Conservation (phyloP, 441 rosid species). For the Sinapis alba region DNA sequence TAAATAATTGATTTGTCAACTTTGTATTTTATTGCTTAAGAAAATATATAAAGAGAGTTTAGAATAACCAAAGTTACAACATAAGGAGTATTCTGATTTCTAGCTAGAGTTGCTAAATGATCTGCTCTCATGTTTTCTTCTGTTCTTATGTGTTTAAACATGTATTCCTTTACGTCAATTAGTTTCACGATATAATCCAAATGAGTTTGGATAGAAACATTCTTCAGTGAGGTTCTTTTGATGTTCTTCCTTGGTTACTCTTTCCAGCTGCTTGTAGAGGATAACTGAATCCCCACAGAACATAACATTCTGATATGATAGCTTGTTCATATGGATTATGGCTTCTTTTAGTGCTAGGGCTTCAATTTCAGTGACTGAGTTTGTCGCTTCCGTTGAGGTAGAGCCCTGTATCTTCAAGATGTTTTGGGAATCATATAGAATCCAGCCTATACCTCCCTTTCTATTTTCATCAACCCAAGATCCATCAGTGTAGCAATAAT, state of each 20-base stretch:
- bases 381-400: neutral
- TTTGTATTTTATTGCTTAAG: too few species aligned
- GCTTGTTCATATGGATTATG: neutral
- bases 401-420: neutral
- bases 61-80: neutral
- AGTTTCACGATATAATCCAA: neutral
- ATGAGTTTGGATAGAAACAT: neutral
- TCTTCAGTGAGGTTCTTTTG: neutral
- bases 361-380: neutral
- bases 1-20: too few species aligned
- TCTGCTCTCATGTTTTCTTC: neutral
- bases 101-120: neutral
- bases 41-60: neutral
- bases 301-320: neutral
- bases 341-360: neutral
- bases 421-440: neutral
- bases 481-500: neutral
- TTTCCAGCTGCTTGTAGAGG: neutral
- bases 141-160: neutral
- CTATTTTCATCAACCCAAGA: neutral
- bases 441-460: neutral
- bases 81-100: neutral
- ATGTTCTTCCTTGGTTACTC: neutral
- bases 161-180: neutral
- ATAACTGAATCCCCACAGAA: neutral